Percentiles rank a stretch among this genome's conserved stretches.
Evolutionary conservation across 106 monocot genomes (phyloP).

Genomic region (Dioscorea dumetorum): DNA sequence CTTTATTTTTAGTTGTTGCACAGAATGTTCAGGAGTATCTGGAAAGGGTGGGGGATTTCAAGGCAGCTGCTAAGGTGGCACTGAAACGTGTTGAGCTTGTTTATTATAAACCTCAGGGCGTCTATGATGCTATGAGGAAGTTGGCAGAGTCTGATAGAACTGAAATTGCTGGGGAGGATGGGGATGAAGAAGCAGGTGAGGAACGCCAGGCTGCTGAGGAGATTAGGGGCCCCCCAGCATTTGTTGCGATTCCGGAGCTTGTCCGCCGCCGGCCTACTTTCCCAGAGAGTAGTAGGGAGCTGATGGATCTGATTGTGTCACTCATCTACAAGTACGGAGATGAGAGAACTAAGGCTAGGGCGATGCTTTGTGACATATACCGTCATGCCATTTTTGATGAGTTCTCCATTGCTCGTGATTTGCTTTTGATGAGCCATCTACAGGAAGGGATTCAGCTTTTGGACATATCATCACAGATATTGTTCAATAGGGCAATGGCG

Average conservation of each 20-base stretch:
- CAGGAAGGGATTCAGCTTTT: constrained; percentile 91
- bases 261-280: constrained; percentile 80
- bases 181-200: constrained; percentile 22
- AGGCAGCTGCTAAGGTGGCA: constrained; percentile 76
- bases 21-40: constrained; percentile 82
- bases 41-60: constrained; percentile 60
- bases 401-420: constrained; percentile 72
- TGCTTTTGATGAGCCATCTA: constrained; percentile 93
- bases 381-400: constrained; percentile 90
- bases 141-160: constrained; percentile 42
- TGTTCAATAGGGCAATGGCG: constrained; percentile 96
- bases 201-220: constrained; percentile 34
- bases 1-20: constrained; percentile 70
- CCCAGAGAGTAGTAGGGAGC: constrained; percentile 70
- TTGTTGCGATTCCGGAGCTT: constrained; percentile 68
- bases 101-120: constrained; percentile 95
- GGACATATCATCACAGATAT: constrained; percentile 88
- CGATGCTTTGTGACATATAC: constrained; percentile 99
- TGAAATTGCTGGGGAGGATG: constrained; percentile 28
- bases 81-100: constrained; percentile 69
- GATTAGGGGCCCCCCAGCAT: constrained; percentile 45
- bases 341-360: constrained; percentile 93
- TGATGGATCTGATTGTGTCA: constrained; percentile 78
- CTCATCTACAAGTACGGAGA: constrained; percentile 85
- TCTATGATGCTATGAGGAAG: constrained; percentile 92